A percentile compares a stretch with the other conserved stretches of the same genome.
phyloP scores from a whole-genome alignment of 129 eudicot genomes.

The Daucus carota region DH1_v3.0 NC_030381.2:8338001-8338500 shows the following conservation, averaged over 20 bases:
- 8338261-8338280: constrained; percentile 88
- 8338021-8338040: constrained; percentile 72
- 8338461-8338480: constrained; percentile 81
- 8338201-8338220: constrained; percentile 91
- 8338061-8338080: constrained; percentile 94
- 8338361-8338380: constrained; percentile 99
- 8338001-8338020: constrained; percentile 97
- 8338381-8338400: constrained; percentile 93
- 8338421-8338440: constrained; percentile 87
- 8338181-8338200: constrained; percentile 87
- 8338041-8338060: constrained; percentile 72
- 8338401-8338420: constrained; percentile 78
- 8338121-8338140: constrained; percentile 70
- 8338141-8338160: constrained; percentile 88
- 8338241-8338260: constrained; percentile 77
- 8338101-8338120: constrained; percentile 95
- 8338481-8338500: constrained; percentile 94
- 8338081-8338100: constrained; percentile 86
- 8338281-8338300: constrained; percentile 79
- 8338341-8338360: constrained; percentile 60
- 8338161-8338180: constrained; percentile 83
- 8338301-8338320: constrained; percentile 91
- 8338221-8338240: constrained; percentile 81
- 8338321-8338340: constrained; percentile 94
- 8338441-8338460: constrained; percentile 91